phyloP scores from a whole-genome alignment of 495 filamentous ascomycete genomes.

The Penicillium samsonianum region DNA sequence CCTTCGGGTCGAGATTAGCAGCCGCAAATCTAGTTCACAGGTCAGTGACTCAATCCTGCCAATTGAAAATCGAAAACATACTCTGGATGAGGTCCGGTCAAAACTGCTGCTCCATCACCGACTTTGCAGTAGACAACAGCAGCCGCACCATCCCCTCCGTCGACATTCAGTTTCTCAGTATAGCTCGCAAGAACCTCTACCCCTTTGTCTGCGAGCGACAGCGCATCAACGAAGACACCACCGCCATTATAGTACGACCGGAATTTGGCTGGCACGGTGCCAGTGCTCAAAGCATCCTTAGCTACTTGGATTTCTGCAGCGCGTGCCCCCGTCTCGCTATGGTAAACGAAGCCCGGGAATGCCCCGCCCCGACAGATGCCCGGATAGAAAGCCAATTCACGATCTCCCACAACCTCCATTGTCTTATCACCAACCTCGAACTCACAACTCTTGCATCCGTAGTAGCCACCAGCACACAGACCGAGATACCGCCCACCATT shows the following conservation, averaged over 20 bases:
- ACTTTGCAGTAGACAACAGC: constrained; percentile 87
- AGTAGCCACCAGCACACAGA: constrained; percentile 94
- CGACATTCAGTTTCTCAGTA: constrained; percentile 71
- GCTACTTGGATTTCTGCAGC: constrained; percentile 68
- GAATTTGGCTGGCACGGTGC: constrained; percentile 63
- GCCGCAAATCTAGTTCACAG: constrained; percentile 69
- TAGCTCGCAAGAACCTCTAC: constrained; percentile 86
- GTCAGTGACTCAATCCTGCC: constrained; percentile 11
- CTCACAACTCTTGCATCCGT: constrained; percentile 76
- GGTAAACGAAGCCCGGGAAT: constrained; percentile 88
- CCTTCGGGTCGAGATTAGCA: constrained; percentile 67
- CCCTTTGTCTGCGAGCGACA: constrained; percentile 57
- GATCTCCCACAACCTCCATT: constrained; percentile 81
- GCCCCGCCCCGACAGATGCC: constrained; percentile 83
- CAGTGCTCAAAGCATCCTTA: constrained; percentile 57
- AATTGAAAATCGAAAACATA: constrained; percentile 46
- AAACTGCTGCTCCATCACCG: constrained; percentile 75
- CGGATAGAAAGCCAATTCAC: constrained; percentile 87
- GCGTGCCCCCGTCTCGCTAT: constrained; percentile 81
- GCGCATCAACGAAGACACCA: constrained; percentile 87
- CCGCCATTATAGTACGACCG: constrained; percentile 92
- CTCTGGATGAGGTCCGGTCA: constrained; percentile 95
- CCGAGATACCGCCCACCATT: constrained; percentile 85
- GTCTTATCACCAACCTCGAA: constrained; percentile 83
- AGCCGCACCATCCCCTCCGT: constrained; percentile 67